Conservation (phyloP, 2,329 filamentous ascomycete genomes). For the Epichloe elymi region DNA sequence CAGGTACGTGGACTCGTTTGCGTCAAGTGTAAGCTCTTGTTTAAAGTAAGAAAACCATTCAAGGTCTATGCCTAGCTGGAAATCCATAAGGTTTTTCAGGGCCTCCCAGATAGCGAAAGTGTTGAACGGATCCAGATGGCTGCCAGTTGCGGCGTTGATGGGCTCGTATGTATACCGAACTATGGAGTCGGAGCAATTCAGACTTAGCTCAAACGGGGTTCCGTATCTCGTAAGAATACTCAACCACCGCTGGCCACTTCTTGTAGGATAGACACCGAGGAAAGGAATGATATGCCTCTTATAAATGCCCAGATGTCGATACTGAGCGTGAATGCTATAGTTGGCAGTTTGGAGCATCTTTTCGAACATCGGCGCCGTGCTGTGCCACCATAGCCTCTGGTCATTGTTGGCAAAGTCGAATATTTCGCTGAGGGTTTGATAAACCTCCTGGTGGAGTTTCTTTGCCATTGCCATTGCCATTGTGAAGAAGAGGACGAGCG, state of each 20-base stretch:
- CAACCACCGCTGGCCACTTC: background rate
- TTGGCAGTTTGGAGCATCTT: background rate
- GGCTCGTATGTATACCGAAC: slow-evolving; percentile 3
- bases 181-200: background rate
- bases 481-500: too few relatives aligned
- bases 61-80: background rate
- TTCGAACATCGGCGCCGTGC: slow-evolving; percentile 1
- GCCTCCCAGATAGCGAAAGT: too few relatives aligned
- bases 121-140: too few relatives aligned
- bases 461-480: too few relatives aligned
- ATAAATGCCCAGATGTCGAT: background rate
- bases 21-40: background rate
- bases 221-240: background rate
- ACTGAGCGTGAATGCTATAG: background rate
- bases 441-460: too few relatives aligned
- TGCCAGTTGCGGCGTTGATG: background rate
- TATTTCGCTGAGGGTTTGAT: background rate
- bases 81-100: background rate
- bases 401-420: background rate
- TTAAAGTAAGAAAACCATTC: slow-evolving; percentile 1
- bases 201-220: slow-evolving; percentile 1
- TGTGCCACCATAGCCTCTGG: slow-evolving; percentile 3
- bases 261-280: background rate
- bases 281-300: background rate
- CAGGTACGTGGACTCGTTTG: too few relatives aligned